Evolutionary conservation across 139 green algal genomes (phyloP).

Genomic region (Yamagishiella unicocca): DNA sequence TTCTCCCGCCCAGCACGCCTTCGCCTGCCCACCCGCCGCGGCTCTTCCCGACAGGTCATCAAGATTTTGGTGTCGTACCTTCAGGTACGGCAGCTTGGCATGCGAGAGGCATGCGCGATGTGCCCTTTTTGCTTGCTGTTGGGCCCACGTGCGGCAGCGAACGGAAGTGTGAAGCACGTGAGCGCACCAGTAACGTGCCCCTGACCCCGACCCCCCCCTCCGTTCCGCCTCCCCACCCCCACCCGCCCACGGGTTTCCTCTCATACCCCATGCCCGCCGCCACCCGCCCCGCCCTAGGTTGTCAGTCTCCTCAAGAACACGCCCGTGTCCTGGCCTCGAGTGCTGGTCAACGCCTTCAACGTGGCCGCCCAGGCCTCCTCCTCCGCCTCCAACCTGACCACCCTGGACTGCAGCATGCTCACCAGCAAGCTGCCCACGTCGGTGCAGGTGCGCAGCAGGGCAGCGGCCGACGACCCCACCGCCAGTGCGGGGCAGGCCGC

Average conservation of each 20-base stretch:
- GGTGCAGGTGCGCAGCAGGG: not conserved
- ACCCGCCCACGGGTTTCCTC: too few species aligned
- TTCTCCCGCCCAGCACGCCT: too few species aligned
- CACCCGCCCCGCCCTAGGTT: not conserved
- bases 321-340: not conserved
- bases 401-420: conserved; percentile 7
- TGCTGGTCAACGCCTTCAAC: conserved; percentile 39
- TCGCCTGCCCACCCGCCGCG: not conserved
- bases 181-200: too few species aligned
- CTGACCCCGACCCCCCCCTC: too few species aligned
- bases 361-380: conserved; percentile 25
- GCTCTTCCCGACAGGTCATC: not conserved
- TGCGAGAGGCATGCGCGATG: too few species aligned
- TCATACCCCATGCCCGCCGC: not conserved
- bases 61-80: conserved; percentile 41
- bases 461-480: too few species aligned
- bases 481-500: too few species aligned
- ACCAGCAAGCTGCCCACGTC: not conserved
- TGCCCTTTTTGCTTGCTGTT: too few species aligned
- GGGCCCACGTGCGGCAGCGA: too few species aligned
- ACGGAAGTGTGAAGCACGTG: too few species aligned
- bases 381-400: conserved; percentile 2
- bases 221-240: too few species aligned
- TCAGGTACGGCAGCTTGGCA: not conserved
- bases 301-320: conserved; percentile 37